These are phyloP conservation scores for Taxillus chinensis DNA, from an alignment of 164 flowering plant genomes.

Conservation along the genomic window DNA sequence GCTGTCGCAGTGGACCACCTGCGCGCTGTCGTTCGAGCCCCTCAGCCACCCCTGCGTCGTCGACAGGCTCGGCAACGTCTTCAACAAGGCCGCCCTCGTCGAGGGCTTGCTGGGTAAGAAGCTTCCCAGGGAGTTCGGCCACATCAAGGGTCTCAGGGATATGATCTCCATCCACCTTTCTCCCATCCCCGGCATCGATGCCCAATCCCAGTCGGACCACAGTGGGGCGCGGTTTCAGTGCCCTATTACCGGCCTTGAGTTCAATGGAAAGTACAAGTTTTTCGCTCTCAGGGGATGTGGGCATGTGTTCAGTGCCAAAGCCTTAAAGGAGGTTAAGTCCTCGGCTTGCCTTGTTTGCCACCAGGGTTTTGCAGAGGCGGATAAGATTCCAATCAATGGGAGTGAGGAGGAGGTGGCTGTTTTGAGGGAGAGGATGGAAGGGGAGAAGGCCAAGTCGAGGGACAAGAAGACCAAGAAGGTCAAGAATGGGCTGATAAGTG, in stretches of 20 bases:
- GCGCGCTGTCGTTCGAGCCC: conserved; percentile 71
- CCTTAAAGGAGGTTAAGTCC: conserved; percentile 81
- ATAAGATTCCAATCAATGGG: conserved; percentile 83
- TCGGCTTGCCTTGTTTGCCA: conserved; percentile 75
- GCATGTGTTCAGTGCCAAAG: conserved; percentile 93
- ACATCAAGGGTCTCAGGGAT: conserved; percentile 84
- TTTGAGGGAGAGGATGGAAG: conserved; percentile 65
- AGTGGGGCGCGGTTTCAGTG: conserved; percentile 56
- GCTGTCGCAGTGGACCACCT: conserved; percentile 68
- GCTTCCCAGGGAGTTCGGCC: conserved; percentile 57
- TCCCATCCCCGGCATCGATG: conserved; percentile 30
- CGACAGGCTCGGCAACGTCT: conserved; percentile 69
- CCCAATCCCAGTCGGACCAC: conserved; percentile 11
- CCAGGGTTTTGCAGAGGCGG: conserved; percentile 45
- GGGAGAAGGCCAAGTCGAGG: conserved; percentile 44
- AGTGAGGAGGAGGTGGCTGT: conserved; percentile 65
- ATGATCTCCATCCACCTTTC: conserved; percentile 55
- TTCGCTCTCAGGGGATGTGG: conserved; percentile 66
- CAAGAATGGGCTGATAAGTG: conserved; percentile 30
- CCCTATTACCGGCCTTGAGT: conserved; percentile 72
- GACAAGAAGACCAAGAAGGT: conserved; percentile 54
- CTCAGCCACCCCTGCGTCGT: conserved; percentile 67
- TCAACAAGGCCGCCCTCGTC: conserved; percentile 79
- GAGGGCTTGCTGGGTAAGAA: conserved; percentile 67
- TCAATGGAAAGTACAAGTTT: conserved; percentile 84